These are phyloP conservation scores for Terfezia claveryi DNA, from an alignment of 495 filamentous ascomycete genomes.

Conservation along the genomic window DNA sequence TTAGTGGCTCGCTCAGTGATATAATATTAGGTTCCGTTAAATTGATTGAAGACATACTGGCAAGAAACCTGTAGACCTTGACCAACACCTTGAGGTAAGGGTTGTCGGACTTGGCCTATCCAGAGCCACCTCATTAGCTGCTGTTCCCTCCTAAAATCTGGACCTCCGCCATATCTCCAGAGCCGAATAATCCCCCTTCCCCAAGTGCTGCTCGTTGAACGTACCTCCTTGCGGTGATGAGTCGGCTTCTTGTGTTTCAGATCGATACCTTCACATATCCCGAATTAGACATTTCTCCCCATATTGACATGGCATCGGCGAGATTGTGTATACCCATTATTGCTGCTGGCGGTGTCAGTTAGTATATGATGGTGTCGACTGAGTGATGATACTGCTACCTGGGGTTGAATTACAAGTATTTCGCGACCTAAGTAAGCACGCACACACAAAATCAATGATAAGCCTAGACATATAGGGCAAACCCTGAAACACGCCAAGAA, in stretches of 20 bases:
- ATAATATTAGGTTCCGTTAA: not conserved
- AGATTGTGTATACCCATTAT: not conserved
- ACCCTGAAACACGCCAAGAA: no score
- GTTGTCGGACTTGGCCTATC: constrained; percentile 75
- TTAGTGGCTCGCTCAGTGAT: not conserved
- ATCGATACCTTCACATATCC: constrained; percentile 35
- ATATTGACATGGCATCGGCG: not conserved
- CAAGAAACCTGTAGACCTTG: constrained; percentile 97
- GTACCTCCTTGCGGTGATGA: constrained; percentile 13
- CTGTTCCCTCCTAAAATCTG: constrained; percentile 27
- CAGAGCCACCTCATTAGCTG: not conserved
- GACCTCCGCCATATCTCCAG: constrained; percentile 24
- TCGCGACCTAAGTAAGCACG: not conserved
- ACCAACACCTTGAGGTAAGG: constrained; percentile 92
- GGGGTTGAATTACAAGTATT: not conserved
- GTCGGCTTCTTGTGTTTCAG: constrained; percentile 26
- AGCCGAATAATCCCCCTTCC: not conserved
- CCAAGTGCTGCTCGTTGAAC: not conserved
- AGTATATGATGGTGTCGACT: not conserved
- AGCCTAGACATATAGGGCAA: no score
- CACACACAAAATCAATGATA: no score
- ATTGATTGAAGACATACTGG: constrained; percentile 42
- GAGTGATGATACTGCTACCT: not conserved
- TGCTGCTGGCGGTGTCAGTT: not conserved
- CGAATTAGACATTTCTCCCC: not conserved